Conservation (phyloP, 768 basidiomycete species). For the Cubamyces sp. region DNA sequence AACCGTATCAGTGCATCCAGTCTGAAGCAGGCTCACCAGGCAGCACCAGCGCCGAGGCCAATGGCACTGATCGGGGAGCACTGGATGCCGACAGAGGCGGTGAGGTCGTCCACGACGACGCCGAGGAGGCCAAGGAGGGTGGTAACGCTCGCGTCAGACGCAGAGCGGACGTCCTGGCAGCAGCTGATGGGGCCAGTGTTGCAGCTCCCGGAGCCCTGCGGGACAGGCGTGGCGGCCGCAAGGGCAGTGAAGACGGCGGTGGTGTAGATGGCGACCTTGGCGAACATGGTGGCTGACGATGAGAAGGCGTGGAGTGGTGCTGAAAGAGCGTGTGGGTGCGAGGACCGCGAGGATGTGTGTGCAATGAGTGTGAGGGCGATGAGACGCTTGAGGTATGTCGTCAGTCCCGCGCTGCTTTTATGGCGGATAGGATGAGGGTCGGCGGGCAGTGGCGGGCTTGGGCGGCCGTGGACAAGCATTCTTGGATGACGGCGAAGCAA, state of each 20-base stretch:
- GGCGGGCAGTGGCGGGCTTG: background rate
- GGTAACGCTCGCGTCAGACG: background rate
- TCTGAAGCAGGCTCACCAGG: slow-evolving; percentile 10
- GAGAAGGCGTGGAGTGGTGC: background rate
- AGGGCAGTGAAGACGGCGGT: slow-evolving; percentile 18
- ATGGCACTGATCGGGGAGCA: slow-evolving; percentile 28
- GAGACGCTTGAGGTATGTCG: slow-evolving; percentile 10
- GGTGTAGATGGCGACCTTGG: slow-evolving; percentile 18
- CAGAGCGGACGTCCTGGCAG: slow-evolving; percentile 15
- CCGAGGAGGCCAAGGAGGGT: slow-evolving; percentile 19
- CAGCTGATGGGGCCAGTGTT: slow-evolving; percentile 22
- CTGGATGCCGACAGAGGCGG: slow-evolving; percentile 23
- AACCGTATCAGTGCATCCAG: background rate
- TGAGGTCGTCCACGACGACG: slow-evolving; percentile 25
- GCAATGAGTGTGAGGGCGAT: slow-evolving; percentile 18
- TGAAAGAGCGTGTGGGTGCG: slow-evolving; percentile 10
- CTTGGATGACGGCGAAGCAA: background rate
- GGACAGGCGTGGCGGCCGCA: slow-evolving; percentile 19
- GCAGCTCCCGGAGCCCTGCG: slow-evolving; percentile 14
- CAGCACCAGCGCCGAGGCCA: slow-evolving; percentile 7
- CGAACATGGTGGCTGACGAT: slow-evolving; percentile 15
- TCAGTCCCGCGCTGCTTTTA: background rate
- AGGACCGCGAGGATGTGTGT: slow-evolving; percentile 13
- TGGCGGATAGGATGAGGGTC: background rate
- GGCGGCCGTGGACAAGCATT: slow-evolving; percentile 1